A percentile compares a stretch with the other conserved stretches of the same genome.
These are phyloP conservation scores for Dactylonectria estremocensis DNA, from an alignment of 2,329 filamentous ascomycete genomes.

Conservation along the genomic window DNA sequence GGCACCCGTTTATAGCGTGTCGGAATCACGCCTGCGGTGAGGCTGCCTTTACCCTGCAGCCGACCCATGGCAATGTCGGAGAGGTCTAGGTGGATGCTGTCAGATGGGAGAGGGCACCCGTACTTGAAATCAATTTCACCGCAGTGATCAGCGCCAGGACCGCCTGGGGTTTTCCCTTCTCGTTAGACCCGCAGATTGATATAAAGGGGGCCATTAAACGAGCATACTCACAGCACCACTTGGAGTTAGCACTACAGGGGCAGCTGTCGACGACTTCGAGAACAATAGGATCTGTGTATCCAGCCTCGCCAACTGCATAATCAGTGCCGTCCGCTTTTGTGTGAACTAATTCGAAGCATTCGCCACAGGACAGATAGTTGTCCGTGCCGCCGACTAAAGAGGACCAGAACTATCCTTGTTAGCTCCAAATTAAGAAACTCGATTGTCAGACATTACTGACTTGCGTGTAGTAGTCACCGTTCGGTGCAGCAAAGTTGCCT, in stretches of 20 bases:
- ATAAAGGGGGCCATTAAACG: background rate
- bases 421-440: background rate
- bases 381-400: constrained; percentile 12
- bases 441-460: background rate
- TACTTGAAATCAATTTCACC: constrained; percentile 23
- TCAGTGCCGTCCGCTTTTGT: constrained; percentile 19
- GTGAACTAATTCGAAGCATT: constrained; percentile 22
- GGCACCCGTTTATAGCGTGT: constrained; percentile 18
- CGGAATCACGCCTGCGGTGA: constrained; percentile 15
- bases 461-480: constrained; percentile 24
- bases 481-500: constrained; percentile 25
- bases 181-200: background rate
- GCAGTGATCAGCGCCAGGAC: constrained; percentile 21
- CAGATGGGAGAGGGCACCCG: constrained; percentile 18
- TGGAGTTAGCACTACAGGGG: constrained; percentile 21
- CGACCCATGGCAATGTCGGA: constrained; percentile 25
- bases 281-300: constrained; percentile 20
- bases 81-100: constrained; percentile 22
- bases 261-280: constrained; percentile 22
- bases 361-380: constrained; percentile 19
- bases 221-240: constrained; percentile 25
- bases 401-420: constrained; percentile 17
- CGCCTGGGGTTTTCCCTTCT: constrained; percentile 2
- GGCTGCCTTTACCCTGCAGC: constrained; percentile 17
- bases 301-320: constrained; percentile 9